Evolutionary conservation across 2,329 filamentous ascomycete genomes (phyloP).

Genomic region (Pseudopithomyces chartarum): DNA sequence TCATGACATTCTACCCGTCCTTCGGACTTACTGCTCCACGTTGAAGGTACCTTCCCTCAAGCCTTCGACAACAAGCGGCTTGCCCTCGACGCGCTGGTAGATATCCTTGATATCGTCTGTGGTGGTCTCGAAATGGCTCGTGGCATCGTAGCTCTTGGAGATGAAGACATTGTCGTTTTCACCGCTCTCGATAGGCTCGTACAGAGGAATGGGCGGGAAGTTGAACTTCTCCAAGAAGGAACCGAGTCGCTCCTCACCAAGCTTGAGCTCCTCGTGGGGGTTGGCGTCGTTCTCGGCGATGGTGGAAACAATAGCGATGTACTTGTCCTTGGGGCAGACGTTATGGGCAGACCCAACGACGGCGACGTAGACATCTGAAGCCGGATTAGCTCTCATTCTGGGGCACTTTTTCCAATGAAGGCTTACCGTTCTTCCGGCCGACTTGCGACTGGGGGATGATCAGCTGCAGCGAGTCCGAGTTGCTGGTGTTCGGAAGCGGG

Average conservation of each 20-base stretch:
- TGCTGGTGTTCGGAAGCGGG: slow-evolving; percentile 85
- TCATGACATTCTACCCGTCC: slow-evolving; percentile 14
- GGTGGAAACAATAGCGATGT: slow-evolving; percentile 96
- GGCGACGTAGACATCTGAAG: slow-evolving; percentile 89
- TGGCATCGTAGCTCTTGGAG: slow-evolving; percentile 98
- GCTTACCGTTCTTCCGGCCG: slow-evolving; percentile 88
- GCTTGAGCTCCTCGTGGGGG: slow-evolving; percentile 92
- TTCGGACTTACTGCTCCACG: slow-evolving; percentile 54
- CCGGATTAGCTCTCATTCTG: slow-evolving; percentile 12
- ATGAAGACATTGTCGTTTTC: slow-evolving; percentile 91
- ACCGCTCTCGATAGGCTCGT: slow-evolving; percentile 85
- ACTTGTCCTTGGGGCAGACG: slow-evolving; percentile 98
- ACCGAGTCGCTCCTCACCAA: slow-evolving; percentile 89
- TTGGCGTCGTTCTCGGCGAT: slow-evolving; percentile 91
- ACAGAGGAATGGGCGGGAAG: slow-evolving; percentile 81
- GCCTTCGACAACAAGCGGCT: slow-evolving; percentile 87
- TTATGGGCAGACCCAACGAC: slow-evolving; percentile 96
- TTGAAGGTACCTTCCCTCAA: slow-evolving; percentile 78
- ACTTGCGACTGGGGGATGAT: slow-evolving; percentile 99
- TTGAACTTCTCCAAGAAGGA: slow-evolving; percentile 71
- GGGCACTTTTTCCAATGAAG: too few relatives aligned
- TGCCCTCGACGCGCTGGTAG: slow-evolving; percentile 80
- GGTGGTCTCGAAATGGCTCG: slow-evolving; percentile 94
- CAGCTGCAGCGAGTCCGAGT: slow-evolving; percentile 87
- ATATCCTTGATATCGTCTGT: slow-evolving; percentile 94